These are phyloP conservation scores for Coleophoma eucalyptorum DNA, from an alignment of 2,329 filamentous ascomycete genomes.

Conservation along the genomic window DNA sequence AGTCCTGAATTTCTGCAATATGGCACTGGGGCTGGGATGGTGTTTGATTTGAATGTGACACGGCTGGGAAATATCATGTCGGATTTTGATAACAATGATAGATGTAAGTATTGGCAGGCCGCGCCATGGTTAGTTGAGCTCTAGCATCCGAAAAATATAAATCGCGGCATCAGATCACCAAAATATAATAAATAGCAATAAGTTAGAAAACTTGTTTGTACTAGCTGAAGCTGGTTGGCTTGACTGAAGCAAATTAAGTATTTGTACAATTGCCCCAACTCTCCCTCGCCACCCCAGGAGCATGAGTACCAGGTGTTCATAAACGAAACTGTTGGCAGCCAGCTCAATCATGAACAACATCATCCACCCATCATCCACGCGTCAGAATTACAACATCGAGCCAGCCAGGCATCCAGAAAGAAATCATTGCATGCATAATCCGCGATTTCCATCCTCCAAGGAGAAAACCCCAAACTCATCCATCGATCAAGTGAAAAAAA, in stretches of 20 bases:
- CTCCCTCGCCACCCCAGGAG: slow-evolving; percentile 12
- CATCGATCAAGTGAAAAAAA: slow-evolving; percentile 1
- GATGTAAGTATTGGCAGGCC: too few relatives aligned
- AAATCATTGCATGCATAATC: background rate
- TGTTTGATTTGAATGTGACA: too few relatives aligned
- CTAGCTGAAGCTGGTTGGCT: slow-evolving; percentile 23
- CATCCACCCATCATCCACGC: background rate
- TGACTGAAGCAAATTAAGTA: slow-evolving; percentile 24
- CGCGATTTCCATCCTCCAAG: background rate
- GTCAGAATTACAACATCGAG: slow-evolving; percentile 24
- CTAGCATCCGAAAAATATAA: too few relatives aligned
- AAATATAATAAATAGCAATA: background rate
- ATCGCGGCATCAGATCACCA: background rate
- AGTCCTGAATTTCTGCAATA: too few relatives aligned
- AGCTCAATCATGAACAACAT: slow-evolving; percentile 5
- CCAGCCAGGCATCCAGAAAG: slow-evolving; percentile 23
- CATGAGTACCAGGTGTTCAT: slow-evolving; percentile 5
- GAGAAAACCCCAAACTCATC: background rate
- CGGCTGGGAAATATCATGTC: too few relatives aligned
- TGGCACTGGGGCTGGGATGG: too few relatives aligned
- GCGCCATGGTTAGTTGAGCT: too few relatives aligned
- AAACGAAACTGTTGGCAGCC: slow-evolving; percentile 16
- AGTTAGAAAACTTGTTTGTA: slow-evolving; percentile 15
- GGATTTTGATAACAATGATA: too few relatives aligned
- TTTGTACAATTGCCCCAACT: slow-evolving; percentile 23